Evolutionary conservation across 2,329 filamentous ascomycete species (phyloP).

Genomic region (Verticillium dahliae): DNA sequence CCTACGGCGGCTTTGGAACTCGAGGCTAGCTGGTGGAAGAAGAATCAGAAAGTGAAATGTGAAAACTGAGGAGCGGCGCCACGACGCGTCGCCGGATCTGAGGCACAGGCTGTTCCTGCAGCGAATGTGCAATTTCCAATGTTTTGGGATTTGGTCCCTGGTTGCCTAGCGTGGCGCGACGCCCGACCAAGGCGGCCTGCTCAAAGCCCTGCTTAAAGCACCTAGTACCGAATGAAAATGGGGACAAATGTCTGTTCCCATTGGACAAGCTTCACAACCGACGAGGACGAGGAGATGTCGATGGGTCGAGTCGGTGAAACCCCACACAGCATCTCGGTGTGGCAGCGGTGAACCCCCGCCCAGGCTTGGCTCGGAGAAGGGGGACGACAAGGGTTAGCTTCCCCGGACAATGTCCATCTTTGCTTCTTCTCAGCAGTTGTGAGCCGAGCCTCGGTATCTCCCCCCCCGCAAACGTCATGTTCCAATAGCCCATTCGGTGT

Average conservation of each 20-base stretch:
- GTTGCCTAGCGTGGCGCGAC: neutral
- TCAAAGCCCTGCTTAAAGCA: no score
- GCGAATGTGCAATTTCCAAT: neutral
- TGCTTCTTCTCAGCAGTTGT: neutral
- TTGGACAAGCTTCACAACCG: no score
- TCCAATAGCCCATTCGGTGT: neutral
- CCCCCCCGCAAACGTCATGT: slow-evolving; percentile 15
- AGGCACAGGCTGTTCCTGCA: neutral
- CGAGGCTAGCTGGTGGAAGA: no score
- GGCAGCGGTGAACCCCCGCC: neutral
- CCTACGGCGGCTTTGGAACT: no score
- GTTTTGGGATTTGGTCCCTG: neutral
- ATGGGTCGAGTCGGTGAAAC: neutral
- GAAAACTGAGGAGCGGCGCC: neutral
- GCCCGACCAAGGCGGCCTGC: neutral
- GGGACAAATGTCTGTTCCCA: no score
- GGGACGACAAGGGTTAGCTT: neutral
- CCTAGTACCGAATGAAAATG: no score
- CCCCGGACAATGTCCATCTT: neutral
- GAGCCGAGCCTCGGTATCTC: slow-evolving; percentile 15
- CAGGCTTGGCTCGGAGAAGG: neutral
- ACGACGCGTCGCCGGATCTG: neutral
- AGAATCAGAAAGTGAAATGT: no score
- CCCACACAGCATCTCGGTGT: neutral
- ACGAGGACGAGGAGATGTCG: neutral